These are phyloP conservation scores for Annulohypoxylon stygium DNA, from an alignment of 495 filamentous ascomycete genomes.

Conservation along the genomic window DNA sequence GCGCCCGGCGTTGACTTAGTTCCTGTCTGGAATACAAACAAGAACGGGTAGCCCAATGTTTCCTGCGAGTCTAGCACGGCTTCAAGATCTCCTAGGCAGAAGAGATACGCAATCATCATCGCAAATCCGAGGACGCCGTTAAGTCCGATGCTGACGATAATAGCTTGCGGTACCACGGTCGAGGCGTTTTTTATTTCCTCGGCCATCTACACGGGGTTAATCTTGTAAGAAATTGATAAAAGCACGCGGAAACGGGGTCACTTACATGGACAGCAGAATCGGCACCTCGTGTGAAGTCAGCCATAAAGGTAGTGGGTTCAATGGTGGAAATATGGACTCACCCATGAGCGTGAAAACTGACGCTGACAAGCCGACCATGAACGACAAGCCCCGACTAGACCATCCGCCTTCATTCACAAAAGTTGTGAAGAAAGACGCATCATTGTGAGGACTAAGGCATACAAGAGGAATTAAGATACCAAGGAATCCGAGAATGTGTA, in stretches of 20 bases:
- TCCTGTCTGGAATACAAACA: conserved; percentile 58
- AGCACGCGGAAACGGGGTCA: background rate
- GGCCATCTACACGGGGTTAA: conserved; percentile 54
- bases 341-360: conserved; percentile 28
- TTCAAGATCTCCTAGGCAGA: conserved; percentile 66
- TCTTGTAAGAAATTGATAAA: background rate
- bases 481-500: conserved; percentile 74
- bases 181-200: conserved; percentile 72
- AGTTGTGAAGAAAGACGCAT: conserved; percentile 63
- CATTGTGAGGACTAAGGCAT: conserved; percentile 63
- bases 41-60: conserved; percentile 61
- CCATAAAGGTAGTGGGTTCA: background rate
- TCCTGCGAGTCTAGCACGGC: conserved; percentile 49
- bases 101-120: conserved; percentile 67
- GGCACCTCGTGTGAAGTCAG: conserved; percentile 52
- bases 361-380: conserved; percentile 65
- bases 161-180: conserved; percentile 66
- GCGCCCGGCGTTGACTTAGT: conserved; percentile 52
- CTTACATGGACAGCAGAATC: conserved; percentile 67
- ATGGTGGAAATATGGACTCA: background rate
- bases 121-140: conserved; percentile 66
- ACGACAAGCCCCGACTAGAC: conserved; percentile 64
- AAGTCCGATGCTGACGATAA: conserved; percentile 63
- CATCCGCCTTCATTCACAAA: conserved; percentile 70
- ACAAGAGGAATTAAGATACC: conserved; percentile 71